These are phyloP conservation scores for Blastocystis sp. DNA, from an alignment of 352 stramenopile species.

Conservation along the genomic window DNA sequence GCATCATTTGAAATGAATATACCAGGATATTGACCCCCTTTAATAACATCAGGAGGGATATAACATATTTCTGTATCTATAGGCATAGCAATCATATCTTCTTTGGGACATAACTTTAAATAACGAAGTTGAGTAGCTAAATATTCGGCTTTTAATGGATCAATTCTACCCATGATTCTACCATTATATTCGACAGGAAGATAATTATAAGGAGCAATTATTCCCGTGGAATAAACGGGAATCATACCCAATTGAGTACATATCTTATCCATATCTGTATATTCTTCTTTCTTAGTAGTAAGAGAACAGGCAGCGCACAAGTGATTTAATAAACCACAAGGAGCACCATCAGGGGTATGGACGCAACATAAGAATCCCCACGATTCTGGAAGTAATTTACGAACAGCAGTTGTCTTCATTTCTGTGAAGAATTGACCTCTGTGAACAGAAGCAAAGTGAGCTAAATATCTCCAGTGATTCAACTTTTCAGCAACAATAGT, in stretches of 20 bases:
- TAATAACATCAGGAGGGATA: slow-evolving; percentile 23
- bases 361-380: slow-evolving; percentile 94
- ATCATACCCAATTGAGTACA: slow-evolving; percentile 12
- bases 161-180: neutral
- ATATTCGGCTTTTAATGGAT: neutral
- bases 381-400: slow-evolving; percentile 88
- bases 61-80: slow-evolving; percentile 8
- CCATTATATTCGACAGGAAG: slow-evolving; percentile 30
- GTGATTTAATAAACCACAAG: slow-evolving; percentile 93
- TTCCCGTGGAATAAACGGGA: neutral
- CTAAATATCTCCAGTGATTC: slow-evolving; percentile 95
- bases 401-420: slow-evolving; percentile 96
- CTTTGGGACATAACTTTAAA: slow-evolving; percentile 15
- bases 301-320: slow-evolving; percentile 56
- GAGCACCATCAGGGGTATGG: slow-evolving; percentile 84
- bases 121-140: slow-evolving; percentile 18
- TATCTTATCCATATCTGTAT: neutral
- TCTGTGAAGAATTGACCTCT: slow-evolving; percentile 96
- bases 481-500: slow-evolving; percentile 96
- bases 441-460: slow-evolving; percentile 93
- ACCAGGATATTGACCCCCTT: slow-evolving; percentile 77
- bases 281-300: slow-evolving; percentile 7
- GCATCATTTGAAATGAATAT: slow-evolving; percentile 86
- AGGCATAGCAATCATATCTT: neutral
- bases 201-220: neutral